Percentiles rank a stretch among this genome's conserved stretches.
These are phyloP conservation scores for Brassica incana DNA, from an alignment of 345 rosid genomes.

Conservation along the genomic window DNA sequence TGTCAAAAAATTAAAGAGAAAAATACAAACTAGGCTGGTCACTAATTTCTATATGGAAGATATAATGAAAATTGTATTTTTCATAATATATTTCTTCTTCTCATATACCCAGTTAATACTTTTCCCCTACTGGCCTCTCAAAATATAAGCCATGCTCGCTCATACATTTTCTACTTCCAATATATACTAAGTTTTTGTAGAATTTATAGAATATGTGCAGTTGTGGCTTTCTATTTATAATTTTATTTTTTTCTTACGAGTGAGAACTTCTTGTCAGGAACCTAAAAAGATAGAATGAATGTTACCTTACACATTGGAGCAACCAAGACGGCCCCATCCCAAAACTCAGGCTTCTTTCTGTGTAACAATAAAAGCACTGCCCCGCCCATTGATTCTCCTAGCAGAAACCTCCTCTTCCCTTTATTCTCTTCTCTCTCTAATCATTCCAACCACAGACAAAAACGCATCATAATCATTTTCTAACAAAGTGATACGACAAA, in stretches of 20 bases:
- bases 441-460: conserved; percentile 15
- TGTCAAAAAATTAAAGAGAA: no score
- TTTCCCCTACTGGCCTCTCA: no score
- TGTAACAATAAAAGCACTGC: conserved; percentile 66
- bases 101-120: no score
- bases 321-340: conserved; percentile 82
- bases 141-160: no score
- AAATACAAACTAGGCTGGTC: no score
- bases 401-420: conserved; percentile 63
- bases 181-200: not conserved
- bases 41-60: no score
- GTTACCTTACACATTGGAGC: conserved; percentile 95
- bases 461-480: not conserved
- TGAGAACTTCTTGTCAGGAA: not conserved
- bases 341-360: conserved; percentile 61
- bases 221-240: not conserved
- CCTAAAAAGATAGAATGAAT: not conserved
- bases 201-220: not conserved
- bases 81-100: no score
- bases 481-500: not conserved
- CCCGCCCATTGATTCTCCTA: conserved; percentile 98
- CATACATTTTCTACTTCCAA: not conserved
- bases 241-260: not conserved
- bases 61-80: no score
- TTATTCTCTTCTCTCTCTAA: conserved; percentile 61